A percentile compares a stretch with the other conserved stretches of the same genome.
Conservation (phyloP, 148 eudicot species). For the Nepenthes mirabilis region DNA sequence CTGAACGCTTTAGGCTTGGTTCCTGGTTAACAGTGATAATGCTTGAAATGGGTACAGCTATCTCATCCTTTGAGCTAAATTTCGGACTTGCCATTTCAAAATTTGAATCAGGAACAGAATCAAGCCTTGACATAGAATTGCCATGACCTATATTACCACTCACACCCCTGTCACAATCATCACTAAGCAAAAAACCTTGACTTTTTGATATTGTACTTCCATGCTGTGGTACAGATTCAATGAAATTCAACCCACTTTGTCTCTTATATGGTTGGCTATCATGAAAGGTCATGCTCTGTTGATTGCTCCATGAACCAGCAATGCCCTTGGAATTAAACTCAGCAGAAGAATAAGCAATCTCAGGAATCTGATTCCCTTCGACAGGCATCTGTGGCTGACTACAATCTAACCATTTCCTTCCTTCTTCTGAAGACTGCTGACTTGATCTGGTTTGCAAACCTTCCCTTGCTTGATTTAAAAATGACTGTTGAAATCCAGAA, state of each 20-base stretch:
- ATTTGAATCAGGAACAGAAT: slow-evolving; percentile 25
- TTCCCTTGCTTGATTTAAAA: slow-evolving; percentile 19
- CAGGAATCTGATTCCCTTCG: slow-evolving; percentile 27
- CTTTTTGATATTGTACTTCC: slow-evolving; percentile 13
- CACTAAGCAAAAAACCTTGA: slow-evolving; percentile 17
- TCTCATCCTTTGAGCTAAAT: slow-evolving; percentile 21
- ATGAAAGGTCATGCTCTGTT: slow-evolving; percentile 18
- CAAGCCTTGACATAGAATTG: slow-evolving; percentile 17
- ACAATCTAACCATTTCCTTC: slow-evolving; percentile 43
- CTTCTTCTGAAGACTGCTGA: slow-evolving; percentile 31
- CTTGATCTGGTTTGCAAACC: slow-evolving; percentile 19
- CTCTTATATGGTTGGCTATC: slow-evolving; percentile 18
- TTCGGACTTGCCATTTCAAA: slow-evolving; percentile 17
- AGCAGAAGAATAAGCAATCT: slow-evolving; percentile 29
- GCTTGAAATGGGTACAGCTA: slow-evolving; percentile 17
- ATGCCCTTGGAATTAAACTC: slow-evolving; percentile 23
- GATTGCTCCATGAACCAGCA: slow-evolving; percentile 27
- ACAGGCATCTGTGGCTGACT: slow-evolving; percentile 25
- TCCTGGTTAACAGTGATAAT: slow-evolving; percentile 17
- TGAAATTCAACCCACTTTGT: slow-evolving; percentile 22
- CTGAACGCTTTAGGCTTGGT: slow-evolving; percentile 18
- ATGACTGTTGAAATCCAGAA: slow-evolving; percentile 23
- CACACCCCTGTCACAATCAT: slow-evolving; percentile 15
- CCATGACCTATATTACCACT: slow-evolving; percentile 21
- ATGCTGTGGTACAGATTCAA: slow-evolving; percentile 23